A percentile compares a stretch with the other conserved stretches of the same genome.
phyloP scores from a whole-genome alignment of 352 stramenopile species.

The Hyaloperonospora arabidopsidis region DNA sequence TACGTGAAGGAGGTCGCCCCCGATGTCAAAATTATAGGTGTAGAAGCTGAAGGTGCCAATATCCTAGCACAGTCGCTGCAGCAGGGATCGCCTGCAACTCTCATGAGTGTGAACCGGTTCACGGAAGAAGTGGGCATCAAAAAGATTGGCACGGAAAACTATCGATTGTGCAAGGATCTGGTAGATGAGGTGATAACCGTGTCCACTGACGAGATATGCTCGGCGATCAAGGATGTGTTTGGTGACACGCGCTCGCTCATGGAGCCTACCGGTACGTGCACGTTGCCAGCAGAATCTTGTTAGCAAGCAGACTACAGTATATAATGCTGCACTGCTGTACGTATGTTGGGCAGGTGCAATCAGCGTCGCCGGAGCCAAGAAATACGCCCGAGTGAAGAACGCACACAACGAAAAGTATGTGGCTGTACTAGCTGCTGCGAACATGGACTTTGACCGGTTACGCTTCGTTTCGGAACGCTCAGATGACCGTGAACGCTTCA shows the following conservation, averaged over 20 bases:
- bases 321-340: background rate
- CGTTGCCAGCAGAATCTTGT: background rate
- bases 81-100: slow-evolving; percentile 75
- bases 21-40: slow-evolving; percentile 92
- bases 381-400: slow-evolving; percentile 73
- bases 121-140: slow-evolving; percentile 95
- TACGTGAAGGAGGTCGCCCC: slow-evolving; percentile 84
- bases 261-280: slow-evolving; percentile 75
- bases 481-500: slow-evolving; percentile 92
- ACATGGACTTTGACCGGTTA: slow-evolving; percentile 99
- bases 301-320: slow-evolving; percentile 1
- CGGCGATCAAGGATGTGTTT: slow-evolving; percentile 90
- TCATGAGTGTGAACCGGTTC: slow-evolving; percentile 93
- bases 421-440: slow-evolving; percentile 94
- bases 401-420: slow-evolving; percentile 83
- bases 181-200: slow-evolving; percentile 97
- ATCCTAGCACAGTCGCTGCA: slow-evolving; percentile 89
- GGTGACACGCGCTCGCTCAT: slow-evolving; percentile 92
- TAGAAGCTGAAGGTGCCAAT: slow-evolving; percentile 93
- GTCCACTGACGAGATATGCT: slow-evolving; percentile 93
- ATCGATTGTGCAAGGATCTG: slow-evolving; percentile 88
- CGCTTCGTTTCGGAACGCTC: slow-evolving; percentile 86
- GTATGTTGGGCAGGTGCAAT: slow-evolving; percentile 76
- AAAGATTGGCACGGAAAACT: slow-evolving; percentile 92
- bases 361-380: slow-evolving; percentile 93